Percentiles rank a stretch among this genome's conserved stretches.
These are phyloP conservation scores for Metschnikowia gelsemii DNA, from an alignment of 805 yeast genomes.

Conservation along the genomic window DNA sequence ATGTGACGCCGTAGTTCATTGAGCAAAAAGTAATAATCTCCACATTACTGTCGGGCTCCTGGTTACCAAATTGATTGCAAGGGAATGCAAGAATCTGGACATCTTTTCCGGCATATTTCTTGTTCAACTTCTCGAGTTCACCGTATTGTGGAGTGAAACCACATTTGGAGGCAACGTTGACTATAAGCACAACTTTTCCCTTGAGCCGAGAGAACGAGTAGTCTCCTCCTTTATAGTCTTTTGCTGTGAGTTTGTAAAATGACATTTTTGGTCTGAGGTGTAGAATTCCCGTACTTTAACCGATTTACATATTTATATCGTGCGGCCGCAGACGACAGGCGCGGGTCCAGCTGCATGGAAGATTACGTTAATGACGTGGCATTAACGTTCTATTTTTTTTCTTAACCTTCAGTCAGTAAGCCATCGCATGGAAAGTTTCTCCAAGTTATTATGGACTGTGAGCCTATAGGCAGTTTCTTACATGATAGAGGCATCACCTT, in stretches of 20 bases:
- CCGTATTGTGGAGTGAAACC: slow-evolving; percentile 46
- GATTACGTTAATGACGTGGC: no score
- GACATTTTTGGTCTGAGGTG: slow-evolving; percentile 40
- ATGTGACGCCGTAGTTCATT: slow-evolving; percentile 82
- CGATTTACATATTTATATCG: no score
- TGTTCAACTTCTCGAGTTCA: slow-evolving; percentile 42
- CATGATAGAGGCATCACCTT: no score
- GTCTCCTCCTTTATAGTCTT: slow-evolving; percentile 56
- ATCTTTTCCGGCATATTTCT: slow-evolving; percentile 37
- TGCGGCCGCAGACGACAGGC: no score
- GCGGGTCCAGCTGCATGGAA: no score
- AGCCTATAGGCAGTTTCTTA: no score
- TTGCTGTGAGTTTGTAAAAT: slow-evolving; percentile 69
- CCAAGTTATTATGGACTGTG: no score
- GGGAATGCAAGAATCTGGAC: slow-evolving; percentile 45
- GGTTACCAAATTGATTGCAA: slow-evolving; percentile 44
- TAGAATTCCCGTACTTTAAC: no score
- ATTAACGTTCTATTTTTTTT: no score
- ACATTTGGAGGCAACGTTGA: slow-evolving; percentile 82
- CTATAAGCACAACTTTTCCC: slow-evolving; percentile 80
- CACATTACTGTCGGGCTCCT: slow-evolving; percentile 44
- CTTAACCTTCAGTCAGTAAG: no score
- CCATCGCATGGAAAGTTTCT: no score
- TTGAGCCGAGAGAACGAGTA: slow-evolving; percentile 59
- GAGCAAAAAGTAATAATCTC: slow-evolving; percentile 74